Evolutionary conservation across 1,284 basidiomycete species (phyloP), one percentile per base, ranked within the genome.

Genomic region (Melampsora americana): DNA sequence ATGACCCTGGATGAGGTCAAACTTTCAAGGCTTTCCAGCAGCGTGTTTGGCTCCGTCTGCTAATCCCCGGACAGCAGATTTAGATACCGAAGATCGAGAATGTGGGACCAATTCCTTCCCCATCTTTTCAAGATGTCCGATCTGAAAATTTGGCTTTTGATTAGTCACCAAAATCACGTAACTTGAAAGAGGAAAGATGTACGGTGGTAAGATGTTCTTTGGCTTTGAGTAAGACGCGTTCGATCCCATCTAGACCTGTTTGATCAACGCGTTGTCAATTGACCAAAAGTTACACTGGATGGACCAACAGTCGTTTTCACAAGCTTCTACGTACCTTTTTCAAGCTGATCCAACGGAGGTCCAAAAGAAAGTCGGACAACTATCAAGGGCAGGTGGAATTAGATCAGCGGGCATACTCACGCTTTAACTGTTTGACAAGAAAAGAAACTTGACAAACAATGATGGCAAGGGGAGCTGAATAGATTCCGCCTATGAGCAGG

Each of bases 381-480:
- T 81, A 77, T 79, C 80, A 1, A 48, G 1, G 39, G 18, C 39
- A 20, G 7, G 48, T 12, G 5, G 9, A 30, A n/a, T 14, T n/a
- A 35, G n/a, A 20, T 48, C 16, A 26, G 23, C 20, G 56, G 20
- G 11, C 16, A 9, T 77, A n/a, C 39, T 30, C 18, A 20, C 61
- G 35, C 70, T 44, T 35, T 0, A 44, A 77, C 46, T 14, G 32
- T 44, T 44, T 18, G 20, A 20, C 20, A 23, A 26, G 90, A 75
- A 94, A 83, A 32, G 39, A 23, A 61, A 48, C 7, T 2, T 5
- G 39, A 46, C 67, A 94, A 89, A 80, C 91, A 95, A 82, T 91
- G 89, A 83, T 93, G 92, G 84, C 92, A 95, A 18, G 94, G 92
- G 6, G 92, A 94, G 81, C 90, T 89, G 85, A 95, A 92, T 75